phyloP scores from a whole-genome alignment of 805 yeast species.

The Kluyveromyces siamensis region DNA sequence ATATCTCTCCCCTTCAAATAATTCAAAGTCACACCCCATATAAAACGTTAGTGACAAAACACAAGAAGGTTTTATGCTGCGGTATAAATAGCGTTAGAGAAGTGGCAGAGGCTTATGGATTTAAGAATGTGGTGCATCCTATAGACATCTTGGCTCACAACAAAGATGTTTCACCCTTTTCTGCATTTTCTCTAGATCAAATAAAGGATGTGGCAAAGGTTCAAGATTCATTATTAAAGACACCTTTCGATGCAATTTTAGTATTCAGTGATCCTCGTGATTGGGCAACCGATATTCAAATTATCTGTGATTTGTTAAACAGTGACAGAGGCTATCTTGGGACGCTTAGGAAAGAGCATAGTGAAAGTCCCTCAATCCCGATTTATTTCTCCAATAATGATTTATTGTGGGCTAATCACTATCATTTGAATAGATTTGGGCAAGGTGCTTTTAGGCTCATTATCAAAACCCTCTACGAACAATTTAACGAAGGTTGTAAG shows the following conservation, averaged over 20 bases:
- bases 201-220: constrained; percentile 33
- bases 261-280: constrained; percentile 88
- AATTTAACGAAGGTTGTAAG: constrained; percentile 38
- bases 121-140: constrained; percentile 62
- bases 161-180: constrained; percentile 58
- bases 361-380: constrained; percentile 50
- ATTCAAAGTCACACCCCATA: constrained; percentile 87
- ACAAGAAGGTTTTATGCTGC: constrained; percentile 61
- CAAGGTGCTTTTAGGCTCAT: constrained; percentile 77
- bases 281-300: constrained; percentile 76
- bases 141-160: constrained; percentile 57
- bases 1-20: constrained; percentile 51
- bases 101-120: constrained; percentile 74
- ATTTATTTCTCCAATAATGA: constrained; percentile 78
- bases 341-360: constrained; percentile 36
- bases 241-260: constrained; percentile 62
- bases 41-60: constrained; percentile 45
- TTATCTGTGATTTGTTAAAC: constrained; percentile 60
- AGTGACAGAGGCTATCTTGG: constrained; percentile 58
- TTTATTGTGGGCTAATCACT: constrained; percentile 81
- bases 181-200: constrained; percentile 57
- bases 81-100: constrained; percentile 66
- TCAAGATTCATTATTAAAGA: constrained; percentile 18
- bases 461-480: constrained; percentile 49
- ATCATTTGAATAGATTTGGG: constrained; percentile 70